A percentile compares a stretch with the other conserved stretches of the same genome.
These are phyloP conservation scores for Cinnamomum micranthum DNA, from an alignment of 164 flowering plant species.

Conservation along the genomic window DNA sequence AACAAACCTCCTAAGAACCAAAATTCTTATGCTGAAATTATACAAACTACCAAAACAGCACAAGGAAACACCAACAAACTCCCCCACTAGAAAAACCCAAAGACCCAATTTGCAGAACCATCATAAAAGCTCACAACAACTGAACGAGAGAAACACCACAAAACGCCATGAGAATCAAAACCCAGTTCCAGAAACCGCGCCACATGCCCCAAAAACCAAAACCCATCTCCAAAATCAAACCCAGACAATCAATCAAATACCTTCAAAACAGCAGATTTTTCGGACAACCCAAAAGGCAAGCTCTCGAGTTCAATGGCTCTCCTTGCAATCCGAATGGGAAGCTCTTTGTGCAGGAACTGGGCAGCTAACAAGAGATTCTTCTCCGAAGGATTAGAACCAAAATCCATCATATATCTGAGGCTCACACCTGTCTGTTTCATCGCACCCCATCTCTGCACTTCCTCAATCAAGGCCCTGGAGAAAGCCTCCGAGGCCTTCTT, in stretches of 20 bases:
- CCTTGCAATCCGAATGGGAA: constrained; percentile 80
- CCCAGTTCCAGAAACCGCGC: constrained; percentile 1
- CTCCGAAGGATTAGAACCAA: constrained; percentile 64
- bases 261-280: constrained; percentile 76
- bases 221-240: not conserved
- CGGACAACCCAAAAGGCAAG: constrained; percentile 79
- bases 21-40: not conserved
- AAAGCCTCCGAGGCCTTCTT: constrained; percentile 45
- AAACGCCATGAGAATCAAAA: not conserved
- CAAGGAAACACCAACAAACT: not conserved
- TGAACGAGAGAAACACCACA: not conserved
- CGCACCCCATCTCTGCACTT: constrained; percentile 72
- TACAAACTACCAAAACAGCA: not conserved
- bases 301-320: constrained; percentile 70
- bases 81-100: not conserved
- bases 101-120: not conserved
- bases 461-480: constrained; percentile 60
- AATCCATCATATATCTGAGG: constrained; percentile 87
- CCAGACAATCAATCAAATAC: constrained; percentile 23
- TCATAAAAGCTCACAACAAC: too few species aligned
- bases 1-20: not conserved
- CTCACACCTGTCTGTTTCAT: constrained; percentile 89
- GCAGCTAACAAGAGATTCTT: constrained; percentile 69
- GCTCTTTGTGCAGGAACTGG: constrained; percentile 91
- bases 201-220: not conserved